Evolutionary conservation across 345 rosid genomes (phyloP).

Genomic region (Melastoma malabathricum): DNA sequence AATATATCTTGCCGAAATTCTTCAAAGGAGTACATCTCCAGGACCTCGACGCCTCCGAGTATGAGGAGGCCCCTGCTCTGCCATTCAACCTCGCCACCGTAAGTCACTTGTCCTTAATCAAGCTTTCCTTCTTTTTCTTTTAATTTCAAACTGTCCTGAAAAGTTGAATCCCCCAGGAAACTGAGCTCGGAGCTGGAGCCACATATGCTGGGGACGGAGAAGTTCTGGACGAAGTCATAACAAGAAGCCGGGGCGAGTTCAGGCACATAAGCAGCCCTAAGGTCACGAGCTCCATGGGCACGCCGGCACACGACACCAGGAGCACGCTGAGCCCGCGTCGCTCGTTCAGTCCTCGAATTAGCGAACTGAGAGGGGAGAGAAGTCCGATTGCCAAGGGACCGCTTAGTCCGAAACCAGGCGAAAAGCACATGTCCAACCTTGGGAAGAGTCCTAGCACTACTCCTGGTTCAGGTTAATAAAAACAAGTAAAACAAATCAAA

Average conservation of each 20-base stretch:
- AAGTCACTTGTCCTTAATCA: constrained; percentile 12
- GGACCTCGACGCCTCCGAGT: constrained; percentile 92
- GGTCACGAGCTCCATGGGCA: constrained; percentile 53
- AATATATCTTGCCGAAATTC: constrained; percentile 71
- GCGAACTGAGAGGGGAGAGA: constrained; percentile 45
- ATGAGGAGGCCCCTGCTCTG: constrained; percentile 87
- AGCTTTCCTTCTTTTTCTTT: background rate
- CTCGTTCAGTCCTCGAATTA: constrained; percentile 43
- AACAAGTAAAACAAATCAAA: background rate
- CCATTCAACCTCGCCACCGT: constrained; percentile 57
- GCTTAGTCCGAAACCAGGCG: constrained; percentile 36
- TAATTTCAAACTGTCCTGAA: background rate
- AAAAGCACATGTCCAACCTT: constrained; percentile 29
- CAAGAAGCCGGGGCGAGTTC: constrained; percentile 92
- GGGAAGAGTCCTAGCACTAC: constrained; percentile 52
- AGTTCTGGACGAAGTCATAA: constrained; percentile 73
- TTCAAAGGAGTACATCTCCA: constrained; percentile 82
- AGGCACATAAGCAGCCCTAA: constrained; percentile 63
- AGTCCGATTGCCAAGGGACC: constrained; percentile 42
- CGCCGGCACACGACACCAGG: constrained; percentile 36
- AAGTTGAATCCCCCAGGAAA: constrained; percentile 23
- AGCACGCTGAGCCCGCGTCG: constrained; percentile 34
- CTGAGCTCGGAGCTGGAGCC: constrained; percentile 41
- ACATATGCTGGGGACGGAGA: constrained; percentile 50
- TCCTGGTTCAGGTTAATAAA: background rate